Evolutionary conservation across 2,329 filamentous ascomycete species (phyloP).

Genomic region (Penicillium sp.): DNA sequence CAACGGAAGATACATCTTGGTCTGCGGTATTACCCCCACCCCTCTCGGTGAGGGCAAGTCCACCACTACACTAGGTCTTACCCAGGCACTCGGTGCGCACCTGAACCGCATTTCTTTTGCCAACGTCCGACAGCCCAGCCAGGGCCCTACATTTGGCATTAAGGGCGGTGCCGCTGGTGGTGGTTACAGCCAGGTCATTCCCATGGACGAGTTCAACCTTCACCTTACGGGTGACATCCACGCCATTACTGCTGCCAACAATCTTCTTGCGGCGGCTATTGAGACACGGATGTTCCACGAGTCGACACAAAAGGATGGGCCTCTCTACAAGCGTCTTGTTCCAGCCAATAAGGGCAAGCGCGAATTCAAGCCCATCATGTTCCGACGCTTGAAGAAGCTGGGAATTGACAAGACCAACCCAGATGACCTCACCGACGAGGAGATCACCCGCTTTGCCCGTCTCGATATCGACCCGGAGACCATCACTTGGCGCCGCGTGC

Average conservation of each 20-base stretch:
- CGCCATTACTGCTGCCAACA: constrained; percentile 94
- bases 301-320: constrained; percentile 83
- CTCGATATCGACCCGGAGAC: constrained; percentile 95
- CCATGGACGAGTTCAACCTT: constrained; percentile 99
- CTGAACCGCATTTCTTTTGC: constrained; percentile 85
- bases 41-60: constrained; percentile 97
- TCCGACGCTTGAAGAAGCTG: constrained; percentile 88
- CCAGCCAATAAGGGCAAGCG: constrained; percentile 86
- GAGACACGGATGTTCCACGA: constrained; percentile 99
- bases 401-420: constrained; percentile 95
- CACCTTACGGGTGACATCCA: constrained; percentile 98
- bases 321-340: constrained; percentile 82
- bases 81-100: constrained; percentile 87
- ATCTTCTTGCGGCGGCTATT: constrained; percentile 90
- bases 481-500: constrained; percentile 92
- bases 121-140: constrained; percentile 94
- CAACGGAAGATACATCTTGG: constrained; percentile 86
- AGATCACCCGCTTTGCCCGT: constrained; percentile 82
- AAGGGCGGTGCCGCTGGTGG: constrained; percentile 96
- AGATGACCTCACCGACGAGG: constrained; percentile 82
- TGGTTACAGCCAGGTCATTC: constrained; percentile 98
- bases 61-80: constrained; percentile 92
- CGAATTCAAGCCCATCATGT: constrained; percentile 84
- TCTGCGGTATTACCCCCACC: constrained; percentile 94
- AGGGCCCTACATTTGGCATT: constrained; percentile 97